Evolutionary conservation across 345 rosid species (phyloP), one percentile per base, ranked within the genome.

Genomic region (Ceriops tagal): DNA sequence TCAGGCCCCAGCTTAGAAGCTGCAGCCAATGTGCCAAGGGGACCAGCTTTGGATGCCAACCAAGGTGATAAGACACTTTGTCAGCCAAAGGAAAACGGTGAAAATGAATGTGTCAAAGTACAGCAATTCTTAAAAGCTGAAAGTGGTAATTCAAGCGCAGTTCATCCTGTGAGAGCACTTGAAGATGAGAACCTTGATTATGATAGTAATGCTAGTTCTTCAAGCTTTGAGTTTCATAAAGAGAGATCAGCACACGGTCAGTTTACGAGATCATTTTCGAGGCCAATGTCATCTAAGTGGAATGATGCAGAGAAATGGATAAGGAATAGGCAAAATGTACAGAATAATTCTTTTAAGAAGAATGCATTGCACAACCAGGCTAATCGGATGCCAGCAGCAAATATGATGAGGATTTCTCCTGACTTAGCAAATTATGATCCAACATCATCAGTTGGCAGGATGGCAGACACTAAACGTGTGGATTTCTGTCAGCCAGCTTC

Each of bases 231-330:
- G 86, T 85, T 89, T 62, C 96, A 85, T 65, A 83, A 80, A 62
- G 96, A 89, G 79, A 83, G 86, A 63, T 66, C 77, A 1, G 65
- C 22, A 26, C 83, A 76, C n/a, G 74, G 58, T 72, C 77, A 78
- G 47, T 34, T 80, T 49, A 19, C 80, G 20, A 81, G 85, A 51
- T 83, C 84, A 39, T 75, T 79, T 56, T 76, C 83, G 0, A 80
- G 92, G 71, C 83, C 87, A n/a, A 80, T 83, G 82, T 74, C 92
- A 1, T 89, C 92, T 13, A 85, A 87, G 80, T 89, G 96, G 92
- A 84, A 89, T n/a, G 89, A 89, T 73, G 96, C 96, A 0, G 96
- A 89, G 81, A 89, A 87, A 73, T 89, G 96, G 96, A 89, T 89
- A 43, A 71, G 87, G 80, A 85, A 67, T 71, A 83, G 72, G 76